Evolutionary conservation across 805 yeast genomes (phyloP), one percentile per base, ranked within the genome.

Genomic region (Kodamaea jinghongensis): DNA sequence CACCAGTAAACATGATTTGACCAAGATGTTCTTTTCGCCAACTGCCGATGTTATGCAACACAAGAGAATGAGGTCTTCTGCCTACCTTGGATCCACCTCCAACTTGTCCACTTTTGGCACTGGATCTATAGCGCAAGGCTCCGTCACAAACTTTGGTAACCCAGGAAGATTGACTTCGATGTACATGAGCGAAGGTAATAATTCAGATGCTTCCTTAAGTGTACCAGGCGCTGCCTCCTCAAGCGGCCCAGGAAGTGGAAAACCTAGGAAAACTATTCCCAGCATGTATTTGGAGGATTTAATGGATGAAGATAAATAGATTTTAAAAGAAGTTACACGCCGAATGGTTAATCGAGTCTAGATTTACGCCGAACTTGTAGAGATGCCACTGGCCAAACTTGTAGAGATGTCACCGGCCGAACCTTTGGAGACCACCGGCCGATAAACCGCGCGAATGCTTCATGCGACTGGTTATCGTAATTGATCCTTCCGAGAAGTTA

Each of bases 11-110:
- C 62, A 64, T 39, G 76, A 71, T 44, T 59, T 66, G 49, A 70
- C 75, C 28, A 65, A 56, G 38, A 70, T 82, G 75, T 86, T 83
- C 59, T 76, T 85, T 38, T 85, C 93, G 2, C 95, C 95, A 25
- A 86, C 95, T 1, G 81, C 81, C 12, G 88, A 84, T 51, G 83
- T 81, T 12, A 75, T 81, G 76, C 67, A 68, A 41, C 74, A 72
- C 49, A 68, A 63, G 49, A 60, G 67, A 31, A 57, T 52, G 23
- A 52, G 54, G 34, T 55, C 68, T 4, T 43, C 53, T 32, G 55
- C 51, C 34, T 39, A 38, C 33, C 20, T 39, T 15, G 48, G 38
- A 13, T 35, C 55, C 45, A 29, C 40, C 15, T 38, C 47, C 34
- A 48, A 46, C 29, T 34, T 40, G 38, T 39, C 43, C 11, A 11